These are phyloP conservation scores for Hexamita inflata DNA, from an alignment of 208 protist genomes.

Conservation along the genomic window DNA sequence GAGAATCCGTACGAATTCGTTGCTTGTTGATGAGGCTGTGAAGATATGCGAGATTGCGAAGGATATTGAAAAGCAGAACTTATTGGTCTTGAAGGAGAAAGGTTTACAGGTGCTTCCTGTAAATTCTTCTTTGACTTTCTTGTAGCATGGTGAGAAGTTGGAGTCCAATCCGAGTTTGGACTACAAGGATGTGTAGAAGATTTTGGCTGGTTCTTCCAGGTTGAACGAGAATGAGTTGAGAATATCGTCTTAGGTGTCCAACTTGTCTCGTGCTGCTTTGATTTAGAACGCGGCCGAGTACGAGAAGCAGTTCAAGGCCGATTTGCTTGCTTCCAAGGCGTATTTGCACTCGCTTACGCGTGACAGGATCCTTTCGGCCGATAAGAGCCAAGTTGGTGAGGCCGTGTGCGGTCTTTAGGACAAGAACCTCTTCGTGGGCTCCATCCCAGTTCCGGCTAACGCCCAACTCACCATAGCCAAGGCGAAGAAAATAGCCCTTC, in stretches of 20 bases:
- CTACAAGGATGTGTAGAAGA: neutral
- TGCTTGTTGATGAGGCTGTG: too few species aligned
- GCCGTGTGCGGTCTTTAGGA: slow-evolving; percentile 10
- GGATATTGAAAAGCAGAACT: too few species aligned
- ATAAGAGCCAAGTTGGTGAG: neutral
- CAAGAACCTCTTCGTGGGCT: neutral
- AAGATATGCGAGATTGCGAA: too few species aligned
- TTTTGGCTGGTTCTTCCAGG: neutral
- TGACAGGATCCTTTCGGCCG: neutral
- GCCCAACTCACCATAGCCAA: neutral
- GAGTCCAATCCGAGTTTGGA: neutral
- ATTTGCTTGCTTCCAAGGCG: neutral
- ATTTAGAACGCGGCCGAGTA: neutral
- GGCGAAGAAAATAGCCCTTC: neutral
- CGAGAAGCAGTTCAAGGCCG: neutral
- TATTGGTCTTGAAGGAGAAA: too few species aligned
- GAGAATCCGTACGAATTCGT: too few species aligned
- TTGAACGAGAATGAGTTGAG: neutral
- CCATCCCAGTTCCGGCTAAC: neutral
- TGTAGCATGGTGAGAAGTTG: neutral
- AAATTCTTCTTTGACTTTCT: too few species aligned
- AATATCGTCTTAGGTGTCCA: neutral
- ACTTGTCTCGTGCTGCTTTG: neutral
- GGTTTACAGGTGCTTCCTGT: too few species aligned
- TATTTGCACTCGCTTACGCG: neutral